Evolutionary conservation across 73 alveolate genomes (phyloP), one percentile per base, ranked within the genome.

Genomic region (Paramecium bursaria): DNA sequence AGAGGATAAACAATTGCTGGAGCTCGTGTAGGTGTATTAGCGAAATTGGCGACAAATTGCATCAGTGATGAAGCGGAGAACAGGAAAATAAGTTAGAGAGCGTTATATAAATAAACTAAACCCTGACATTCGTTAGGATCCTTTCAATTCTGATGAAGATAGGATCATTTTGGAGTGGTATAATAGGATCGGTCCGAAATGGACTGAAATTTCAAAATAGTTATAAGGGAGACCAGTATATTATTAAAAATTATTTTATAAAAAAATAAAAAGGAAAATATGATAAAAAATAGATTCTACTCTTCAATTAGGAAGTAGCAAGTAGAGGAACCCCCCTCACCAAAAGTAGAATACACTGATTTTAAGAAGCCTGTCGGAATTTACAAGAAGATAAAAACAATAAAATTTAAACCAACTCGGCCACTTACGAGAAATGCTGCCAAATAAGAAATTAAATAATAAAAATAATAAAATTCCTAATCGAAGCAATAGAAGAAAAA

Each of bases 201-300:
- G 94, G 94, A 86, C 89, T 51, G 90, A 86, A 86, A 89, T 89
- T 44, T 48, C 87, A 21, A 74, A 74, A 51, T 30, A 30, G 31
- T 33, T 74, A 15, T 26, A 25, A 29, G 87, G 87, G 87, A 74
- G 87, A 52, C 74, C 87, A 19, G 87, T 50, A 74, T 47, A 19
- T 22, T 73, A 30, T 29, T 33, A 30, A 44, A 44, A 44, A 44
- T 13, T 13, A 44, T 44, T 44, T 11, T 19, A 73, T n/a, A 31
- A 74, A 30, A 27, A 42, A 26, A 14, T 47, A 15, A 19, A 14
- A 35, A 74, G 75, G 87, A 52, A 74, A 74, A 74, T 27, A 67
- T 67, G 82, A 29, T 57, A n/a, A 57, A 57, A 29, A 57, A 57
- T 57, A 57, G 76, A 15, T 57, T 57, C 31, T 57, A 57, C 39